Evolutionary conservation across 2,329 filamentous ascomycete species (phyloP), one percentile per base, ranked within the genome.

Genomic region (Rhinocladiella mackenziei): DNA sequence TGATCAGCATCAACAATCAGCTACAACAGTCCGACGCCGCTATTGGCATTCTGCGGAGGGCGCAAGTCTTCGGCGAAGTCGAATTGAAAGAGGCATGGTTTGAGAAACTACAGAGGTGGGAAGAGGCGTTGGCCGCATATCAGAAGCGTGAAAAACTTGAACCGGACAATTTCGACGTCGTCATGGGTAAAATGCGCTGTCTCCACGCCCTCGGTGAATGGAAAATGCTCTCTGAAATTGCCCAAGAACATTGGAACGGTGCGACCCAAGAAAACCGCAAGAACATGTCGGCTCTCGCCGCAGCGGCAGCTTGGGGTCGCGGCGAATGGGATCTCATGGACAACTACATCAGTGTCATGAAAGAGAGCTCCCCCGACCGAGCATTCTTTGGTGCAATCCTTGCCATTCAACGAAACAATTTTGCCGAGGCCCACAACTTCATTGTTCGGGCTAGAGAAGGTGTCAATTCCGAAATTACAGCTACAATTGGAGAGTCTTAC

Each of bases 161-260:
- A 20, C 78, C 79, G 20, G 78, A 83, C 50, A 89, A 88, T 0
- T 88, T 98, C 49, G 92, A 97, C 48, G 88, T 98, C 41, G 89
- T 94, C 23, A 97, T 98, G 89, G 92, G 92, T 55, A 98, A 98
- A 69, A 98, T 99, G 92, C 83, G 92, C 35, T 99, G 92, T 74
- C 71, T 97, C 53, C 92, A 99, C 63, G 94, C 92, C 6, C 75
- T 99, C 25, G 92, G 92, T 50, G 92, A 99, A 65, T 99, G 92
- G 92, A 94, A 97, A 56, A 81, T 88, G 3, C 74, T 99, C 11
- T 94, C 91, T 1, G 82, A 81, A 36, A 74, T 98, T 42, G 91
- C 89, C 0, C 85, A 94, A 61, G 89, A 89, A 61, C 94, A 91
- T 39, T 99, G 92, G 92, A 80, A 86, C 55, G 89, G 89, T 62